Percentiles rank a stretch among this genome's conserved stretches.
Evolutionary conservation across 2,329 filamentous ascomycete genomes (phyloP).

Genomic region (Scorias spongiosa): DNA sequence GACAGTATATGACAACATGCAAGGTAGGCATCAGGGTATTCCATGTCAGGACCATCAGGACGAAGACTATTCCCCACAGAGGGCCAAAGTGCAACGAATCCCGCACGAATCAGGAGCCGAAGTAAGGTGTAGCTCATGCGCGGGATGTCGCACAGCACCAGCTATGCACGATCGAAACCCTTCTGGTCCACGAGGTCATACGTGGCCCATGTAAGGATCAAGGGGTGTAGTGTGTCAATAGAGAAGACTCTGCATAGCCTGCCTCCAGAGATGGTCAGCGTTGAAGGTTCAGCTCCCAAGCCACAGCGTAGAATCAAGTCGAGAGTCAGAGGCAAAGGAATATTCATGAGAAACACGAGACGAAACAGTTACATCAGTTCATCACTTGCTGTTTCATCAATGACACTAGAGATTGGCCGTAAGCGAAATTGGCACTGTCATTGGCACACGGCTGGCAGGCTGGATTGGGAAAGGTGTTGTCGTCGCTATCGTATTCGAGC

Average conservation of each 20-base stretch:
- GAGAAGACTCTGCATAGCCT: no score
- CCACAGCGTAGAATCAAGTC: background rate
- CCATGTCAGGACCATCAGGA: no score
- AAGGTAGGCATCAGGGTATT: no score
- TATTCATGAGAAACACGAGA: background rate
- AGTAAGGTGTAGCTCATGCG: no score
- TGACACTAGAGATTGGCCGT: background rate
- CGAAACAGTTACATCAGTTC: background rate
- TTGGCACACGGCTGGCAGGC: background rate
- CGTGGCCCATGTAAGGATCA: background rate
- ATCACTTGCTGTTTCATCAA: background rate
- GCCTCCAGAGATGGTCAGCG: background rate
- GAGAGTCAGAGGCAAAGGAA: background rate
- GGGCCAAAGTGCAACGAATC: no score
- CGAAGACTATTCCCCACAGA: no score
- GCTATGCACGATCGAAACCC: background rate
- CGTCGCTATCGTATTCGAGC: no score
- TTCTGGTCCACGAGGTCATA: background rate
- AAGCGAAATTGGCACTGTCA: background rate
- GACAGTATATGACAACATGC: no score
- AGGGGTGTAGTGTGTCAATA: no score
- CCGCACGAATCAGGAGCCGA: no score
- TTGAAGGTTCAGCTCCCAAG: background rate
- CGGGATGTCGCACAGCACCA: background rate
- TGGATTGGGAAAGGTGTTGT: background rate